Evolutionary conservation across 768 basidiomycete species (phyloP).

Genomic region (Peribolospora kevripleyi): DNA sequence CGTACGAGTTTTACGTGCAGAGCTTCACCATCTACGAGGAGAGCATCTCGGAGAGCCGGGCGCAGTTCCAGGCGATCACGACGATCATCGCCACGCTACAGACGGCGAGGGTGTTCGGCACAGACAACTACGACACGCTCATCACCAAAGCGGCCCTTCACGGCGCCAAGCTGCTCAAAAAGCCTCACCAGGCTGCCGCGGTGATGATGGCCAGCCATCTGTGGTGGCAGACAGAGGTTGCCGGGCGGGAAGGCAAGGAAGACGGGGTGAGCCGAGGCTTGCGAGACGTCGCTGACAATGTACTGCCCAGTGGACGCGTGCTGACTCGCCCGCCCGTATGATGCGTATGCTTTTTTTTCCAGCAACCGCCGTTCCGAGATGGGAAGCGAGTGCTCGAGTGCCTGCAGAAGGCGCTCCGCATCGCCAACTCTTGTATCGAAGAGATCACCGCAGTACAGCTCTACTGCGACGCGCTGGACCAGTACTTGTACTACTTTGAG

Average conservation of each 20-base stretch:
- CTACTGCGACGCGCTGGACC: slow-evolving; percentile 86
- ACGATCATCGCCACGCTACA: slow-evolving; percentile 79
- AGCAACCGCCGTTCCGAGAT: slow-evolving; percentile 33
- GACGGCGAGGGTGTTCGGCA: slow-evolving; percentile 66
- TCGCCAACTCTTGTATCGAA: slow-evolving; percentile 87
- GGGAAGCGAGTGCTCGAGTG: slow-evolving; percentile 95
- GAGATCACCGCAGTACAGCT: slow-evolving; percentile 90
- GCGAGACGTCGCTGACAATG: background rate
- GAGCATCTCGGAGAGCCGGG: slow-evolving; percentile 79
- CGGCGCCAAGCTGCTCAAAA: slow-evolving; percentile 85
- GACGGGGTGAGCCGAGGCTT: slow-evolving; percentile 21
- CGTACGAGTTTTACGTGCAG: slow-evolving; percentile 93
- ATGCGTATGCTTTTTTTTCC: too few species aligned
- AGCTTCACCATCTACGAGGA: slow-evolving; percentile 94
- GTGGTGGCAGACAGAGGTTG: slow-evolving; percentile 76
- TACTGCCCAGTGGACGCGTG: background rate
- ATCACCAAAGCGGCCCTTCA: slow-evolving; percentile 98
- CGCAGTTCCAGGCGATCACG: slow-evolving; percentile 91
- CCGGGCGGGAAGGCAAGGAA: slow-evolving; percentile 26
- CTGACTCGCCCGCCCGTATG: background rate
- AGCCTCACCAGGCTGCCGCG: slow-evolving; percentile 88
- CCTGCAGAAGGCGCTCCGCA: slow-evolving; percentile 82
- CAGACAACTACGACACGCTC: slow-evolving; percentile 87
- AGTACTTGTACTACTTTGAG: slow-evolving; percentile 88
- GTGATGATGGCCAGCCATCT: slow-evolving; percentile 86